phyloP scores from a whole-genome alignment of 208 protist species.

The Crithidia thermophila region DNA sequence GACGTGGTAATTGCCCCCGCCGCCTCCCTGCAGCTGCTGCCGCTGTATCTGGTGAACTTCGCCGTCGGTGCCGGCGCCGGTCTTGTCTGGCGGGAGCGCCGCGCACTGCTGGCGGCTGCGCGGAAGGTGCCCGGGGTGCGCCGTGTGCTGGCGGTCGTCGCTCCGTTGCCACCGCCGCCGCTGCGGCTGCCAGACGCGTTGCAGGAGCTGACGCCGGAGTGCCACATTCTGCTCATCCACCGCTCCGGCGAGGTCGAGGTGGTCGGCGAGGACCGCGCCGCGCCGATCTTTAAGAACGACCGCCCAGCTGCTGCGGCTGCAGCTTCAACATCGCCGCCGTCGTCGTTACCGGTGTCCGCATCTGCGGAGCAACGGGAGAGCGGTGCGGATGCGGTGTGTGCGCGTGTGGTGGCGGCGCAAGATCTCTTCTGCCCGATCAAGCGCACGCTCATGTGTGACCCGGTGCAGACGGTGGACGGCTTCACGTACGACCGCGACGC shows the following conservation, averaged over 20 bases:
- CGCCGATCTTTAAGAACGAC: constrained; percentile 3
- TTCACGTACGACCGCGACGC: constrained; percentile 88
- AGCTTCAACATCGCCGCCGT: neutral
- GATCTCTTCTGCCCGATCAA: constrained; percentile 85
- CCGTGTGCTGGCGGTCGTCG: constrained; percentile 7
- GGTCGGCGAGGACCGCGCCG: constrained; percentile 12
- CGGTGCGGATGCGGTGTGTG: neutral
- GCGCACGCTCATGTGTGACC: constrained; percentile 74
- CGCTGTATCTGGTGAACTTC: constrained; percentile 38
- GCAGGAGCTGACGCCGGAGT: constrained; percentile 33
- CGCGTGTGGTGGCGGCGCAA: constrained; percentile 18
- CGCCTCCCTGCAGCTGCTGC: constrained; percentile 38
- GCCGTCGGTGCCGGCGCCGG: constrained; percentile 24
- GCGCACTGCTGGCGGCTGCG: neutral
- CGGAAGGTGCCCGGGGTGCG: constrained; percentile 23
- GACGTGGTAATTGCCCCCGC: constrained; percentile 32
- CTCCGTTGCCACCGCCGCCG: constrained; percentile 34
- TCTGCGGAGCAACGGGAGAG: neutral
- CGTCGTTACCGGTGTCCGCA: neutral
- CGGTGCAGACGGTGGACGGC: constrained; percentile 80
- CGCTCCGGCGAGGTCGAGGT: constrained; percentile 19
- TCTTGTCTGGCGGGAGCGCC: constrained; percentile 19
- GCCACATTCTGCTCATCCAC: constrained; percentile 21
- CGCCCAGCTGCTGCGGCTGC: neutral
- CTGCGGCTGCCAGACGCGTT: constrained; percentile 35